Percentiles rank a stretch among this genome's conserved stretches.
Conservation (phyloP, 176 grass and related monocot genomes). For the Raddia distichophylla region DNA sequence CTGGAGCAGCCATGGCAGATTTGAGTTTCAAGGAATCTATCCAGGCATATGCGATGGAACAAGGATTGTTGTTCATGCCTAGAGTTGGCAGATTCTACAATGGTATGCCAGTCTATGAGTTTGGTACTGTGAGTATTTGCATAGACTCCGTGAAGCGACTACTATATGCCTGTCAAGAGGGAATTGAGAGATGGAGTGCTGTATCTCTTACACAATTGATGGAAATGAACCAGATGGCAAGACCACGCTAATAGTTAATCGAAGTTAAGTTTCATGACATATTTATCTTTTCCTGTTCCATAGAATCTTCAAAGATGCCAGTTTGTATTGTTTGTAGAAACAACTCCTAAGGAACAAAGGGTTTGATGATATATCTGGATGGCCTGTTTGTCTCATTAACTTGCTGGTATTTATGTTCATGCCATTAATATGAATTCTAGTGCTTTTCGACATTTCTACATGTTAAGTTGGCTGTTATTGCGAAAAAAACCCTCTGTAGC, state of each 20-base stretch:
- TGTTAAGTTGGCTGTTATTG: neutral
- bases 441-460: neutral
- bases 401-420: neutral
- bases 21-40: slow-evolving; percentile 90
- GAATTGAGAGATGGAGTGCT: slow-evolving; percentile 73
- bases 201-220: slow-evolving; percentile 77
- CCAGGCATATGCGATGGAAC: slow-evolving; percentile 80
- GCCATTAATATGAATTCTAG: neutral
- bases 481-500: neutral
- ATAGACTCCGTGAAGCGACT: slow-evolving; percentile 78
- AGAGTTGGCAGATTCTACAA: slow-evolving; percentile 86
- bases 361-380: slow-evolving; percentile 40
- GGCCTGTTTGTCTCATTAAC: neutral
- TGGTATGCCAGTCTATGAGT: slow-evolving; percentile 80
- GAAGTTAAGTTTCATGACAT: slow-evolving; percentile 22
- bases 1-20: slow-evolving; percentile 50
- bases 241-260: slow-evolving; percentile 30
- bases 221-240: slow-evolving; percentile 65
- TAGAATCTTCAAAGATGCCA: slow-evolving; percentile 35
- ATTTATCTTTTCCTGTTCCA: neutral
- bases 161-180: slow-evolving; percentile 76
- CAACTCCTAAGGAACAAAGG: slow-evolving; percentile 3
- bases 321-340: slow-evolving; percentile 37
- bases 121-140: slow-evolving; percentile 74
- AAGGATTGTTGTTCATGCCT: slow-evolving; percentile 82